Evolutionary conservation across 768 basidiomycete species (phyloP).

Genomic region (Boletus patriciae): DNA sequence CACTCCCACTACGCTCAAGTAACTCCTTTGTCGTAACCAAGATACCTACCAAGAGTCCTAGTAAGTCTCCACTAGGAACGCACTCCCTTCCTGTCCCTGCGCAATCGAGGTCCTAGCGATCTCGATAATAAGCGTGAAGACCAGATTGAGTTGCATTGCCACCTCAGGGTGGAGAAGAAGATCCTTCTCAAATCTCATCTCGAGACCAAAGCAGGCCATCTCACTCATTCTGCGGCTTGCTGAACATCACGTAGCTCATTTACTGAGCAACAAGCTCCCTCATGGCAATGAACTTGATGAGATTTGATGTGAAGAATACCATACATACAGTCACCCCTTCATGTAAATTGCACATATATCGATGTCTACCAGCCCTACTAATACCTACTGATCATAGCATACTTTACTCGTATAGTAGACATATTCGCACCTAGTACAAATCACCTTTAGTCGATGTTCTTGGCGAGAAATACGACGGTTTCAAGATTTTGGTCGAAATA

Average conservation of each 20-base stretch:
- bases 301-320: no score
- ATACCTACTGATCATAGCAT: background rate
- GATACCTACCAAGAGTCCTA: no score
- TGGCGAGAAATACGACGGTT: no score
- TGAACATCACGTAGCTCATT: background rate
- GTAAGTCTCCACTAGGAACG: no score
- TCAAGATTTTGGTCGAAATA: no score
- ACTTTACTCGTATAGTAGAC: background rate
- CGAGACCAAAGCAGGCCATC: background rate
- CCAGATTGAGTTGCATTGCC: background rate
- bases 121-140: background rate
- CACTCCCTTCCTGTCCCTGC: no score
- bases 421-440: background rate
- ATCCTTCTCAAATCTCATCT: background rate
- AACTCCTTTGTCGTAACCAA: no score
- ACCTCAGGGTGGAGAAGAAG: background rate
- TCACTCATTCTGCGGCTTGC: background rate
- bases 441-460: no score
- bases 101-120: no score
- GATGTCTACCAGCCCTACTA: background rate
- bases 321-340: background rate
- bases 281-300: background rate
- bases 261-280: background rate
- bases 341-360: background rate
- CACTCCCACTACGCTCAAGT: no score